Conservation (phyloP, 2,329 filamentous ascomycete genomes). For the Cercospora nicotianae region DNA sequence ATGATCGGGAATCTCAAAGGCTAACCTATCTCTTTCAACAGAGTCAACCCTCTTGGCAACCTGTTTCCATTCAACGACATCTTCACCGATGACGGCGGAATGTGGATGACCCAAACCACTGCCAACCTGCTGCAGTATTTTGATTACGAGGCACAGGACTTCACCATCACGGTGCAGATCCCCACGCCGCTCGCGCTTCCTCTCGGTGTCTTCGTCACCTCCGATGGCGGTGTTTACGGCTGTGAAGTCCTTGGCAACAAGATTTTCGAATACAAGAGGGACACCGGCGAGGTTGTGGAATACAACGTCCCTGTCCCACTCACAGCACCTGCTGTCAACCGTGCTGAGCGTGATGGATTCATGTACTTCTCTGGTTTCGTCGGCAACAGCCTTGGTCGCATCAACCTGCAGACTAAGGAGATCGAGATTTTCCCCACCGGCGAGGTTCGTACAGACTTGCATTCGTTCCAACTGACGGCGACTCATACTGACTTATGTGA, state of each 20-base stretch:
- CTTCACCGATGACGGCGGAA: slow-evolving; percentile 26
- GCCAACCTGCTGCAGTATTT: slow-evolving; percentile 19
- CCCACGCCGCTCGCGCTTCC: slow-evolving; percentile 22
- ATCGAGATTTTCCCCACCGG: slow-evolving; percentile 27
- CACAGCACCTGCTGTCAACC: slow-evolving; percentile 27
- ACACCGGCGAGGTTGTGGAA: slow-evolving; percentile 23
- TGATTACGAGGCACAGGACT: slow-evolving; percentile 13
- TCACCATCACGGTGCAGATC: slow-evolving; percentile 19
- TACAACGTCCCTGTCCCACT: slow-evolving; percentile 22
- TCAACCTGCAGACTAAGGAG: slow-evolving; percentile 24
- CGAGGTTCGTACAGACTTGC: background rate
- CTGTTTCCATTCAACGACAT: slow-evolving; percentile 32
- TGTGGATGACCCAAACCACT: slow-evolving; percentile 32
- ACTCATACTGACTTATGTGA: background rate
- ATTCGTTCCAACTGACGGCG: background rate
- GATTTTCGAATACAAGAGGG: slow-evolving; percentile 22
- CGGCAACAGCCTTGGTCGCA: slow-evolving; percentile 28
- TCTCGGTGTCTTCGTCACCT: slow-evolving; percentile 25
- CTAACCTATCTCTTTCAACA: background rate
- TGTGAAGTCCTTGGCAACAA: slow-evolving; percentile 25
- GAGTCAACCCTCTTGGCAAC: slow-evolving; percentile 26
- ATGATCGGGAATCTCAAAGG: background rate
- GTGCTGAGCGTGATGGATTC: slow-evolving; percentile 26
- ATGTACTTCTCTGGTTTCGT: slow-evolving; percentile 29
- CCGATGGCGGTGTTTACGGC: slow-evolving; percentile 21